Evolutionary conservation across 2,329 filamentous ascomycete species (phyloP).

Genomic region (Epichloe typhina): DNA sequence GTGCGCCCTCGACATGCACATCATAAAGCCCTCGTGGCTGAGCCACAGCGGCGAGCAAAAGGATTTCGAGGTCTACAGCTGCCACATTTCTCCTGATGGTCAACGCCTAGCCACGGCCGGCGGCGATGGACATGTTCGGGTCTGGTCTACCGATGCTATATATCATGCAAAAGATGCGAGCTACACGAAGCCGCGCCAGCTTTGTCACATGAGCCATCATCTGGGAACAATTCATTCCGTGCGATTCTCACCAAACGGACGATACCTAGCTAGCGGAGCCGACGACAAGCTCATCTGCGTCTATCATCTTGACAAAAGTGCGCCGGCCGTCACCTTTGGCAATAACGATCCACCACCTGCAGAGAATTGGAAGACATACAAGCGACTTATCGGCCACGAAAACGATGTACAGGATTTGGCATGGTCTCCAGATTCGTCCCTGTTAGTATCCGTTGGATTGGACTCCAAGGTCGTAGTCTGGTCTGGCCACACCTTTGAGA

Average conservation of each 20-base stretch:
- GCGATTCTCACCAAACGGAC: conserved; percentile 88
- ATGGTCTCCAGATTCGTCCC: conserved; percentile 92
- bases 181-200: conserved; percentile 72
- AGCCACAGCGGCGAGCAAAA: conserved; percentile 95
- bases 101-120: conserved; percentile 84
- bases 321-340: conserved; percentile 72
- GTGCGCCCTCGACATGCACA: conserved; percentile 44
- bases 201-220: conserved; percentile 97
- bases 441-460: conserved; percentile 87
- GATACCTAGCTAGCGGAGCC: conserved; percentile 90
- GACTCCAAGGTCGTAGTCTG: conserved; percentile 98
- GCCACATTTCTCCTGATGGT: conserved; percentile 91
- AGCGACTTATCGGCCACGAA: conserved; percentile 87
- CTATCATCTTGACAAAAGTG: conserved; percentile 76
- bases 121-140: conserved; percentile 91
- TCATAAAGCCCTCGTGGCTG: conserved; percentile 93
- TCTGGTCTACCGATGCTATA: conserved; percentile 95
- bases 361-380: conserved; percentile 96
- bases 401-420: conserved; percentile 97
- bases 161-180: conserved; percentile 61
- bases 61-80: conserved; percentile 97
- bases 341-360: conserved; percentile 82
- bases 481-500: conserved; percentile 97
- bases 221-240: conserved; percentile 95
- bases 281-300: conserved; percentile 99